phyloP scores from a whole-genome alignment of 768 basidiomycete species.

The Russula sp. region DNA sequence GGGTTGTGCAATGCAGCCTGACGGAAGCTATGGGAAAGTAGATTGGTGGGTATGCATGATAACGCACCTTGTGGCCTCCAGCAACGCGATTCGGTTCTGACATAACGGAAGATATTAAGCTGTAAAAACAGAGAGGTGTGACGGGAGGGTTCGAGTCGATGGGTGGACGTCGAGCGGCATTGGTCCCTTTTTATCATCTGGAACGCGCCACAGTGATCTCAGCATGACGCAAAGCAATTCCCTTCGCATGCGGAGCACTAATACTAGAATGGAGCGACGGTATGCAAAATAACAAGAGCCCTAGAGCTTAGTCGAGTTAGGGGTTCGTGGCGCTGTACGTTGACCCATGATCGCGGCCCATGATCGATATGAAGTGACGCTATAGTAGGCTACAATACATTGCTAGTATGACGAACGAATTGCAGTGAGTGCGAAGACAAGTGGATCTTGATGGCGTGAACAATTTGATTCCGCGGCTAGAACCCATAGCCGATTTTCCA shows the following conservation, averaged over 20 bases:
- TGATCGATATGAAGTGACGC: no score
- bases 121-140: neutral
- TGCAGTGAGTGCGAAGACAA: no score
- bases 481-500: no score
- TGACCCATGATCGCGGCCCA: no score
- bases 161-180: neutral
- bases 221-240: slow-evolving; percentile 2
- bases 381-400: no score
- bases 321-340: no score
- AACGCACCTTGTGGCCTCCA: slow-evolving; percentile 2
- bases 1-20: slow-evolving; percentile 31
- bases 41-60: no score
- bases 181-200: neutral
- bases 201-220: neutral
- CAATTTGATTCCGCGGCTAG: no score
- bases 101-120: neutral
- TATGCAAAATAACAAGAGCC: neutral
- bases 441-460: no score
- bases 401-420: no score
- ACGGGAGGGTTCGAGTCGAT: neutral
- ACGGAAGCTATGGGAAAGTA: neutral
- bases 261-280: neutral
- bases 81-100: slow-evolving; percentile 1
- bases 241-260: no score
- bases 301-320: no score